phyloP scores from a whole-genome alignment of 495 filamentous ascomycete genomes.

The Platismatia glauca region DNA sequence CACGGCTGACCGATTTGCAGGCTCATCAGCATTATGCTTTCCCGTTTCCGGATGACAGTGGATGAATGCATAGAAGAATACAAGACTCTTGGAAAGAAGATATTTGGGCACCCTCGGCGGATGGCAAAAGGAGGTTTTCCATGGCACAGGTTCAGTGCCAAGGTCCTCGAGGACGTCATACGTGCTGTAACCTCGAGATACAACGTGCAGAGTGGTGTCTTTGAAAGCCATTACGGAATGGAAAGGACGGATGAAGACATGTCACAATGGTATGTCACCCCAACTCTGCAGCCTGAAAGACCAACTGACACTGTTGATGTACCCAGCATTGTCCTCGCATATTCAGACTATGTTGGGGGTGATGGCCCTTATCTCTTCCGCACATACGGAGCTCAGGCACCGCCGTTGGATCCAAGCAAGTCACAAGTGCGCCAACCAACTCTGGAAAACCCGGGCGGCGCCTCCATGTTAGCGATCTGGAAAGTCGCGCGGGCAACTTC shows the following conservation, averaged over 20 bases:
- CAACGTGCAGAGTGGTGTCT: neutral
- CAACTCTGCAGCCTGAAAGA: too few relatives aligned
- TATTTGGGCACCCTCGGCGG: slow-evolving; percentile 33
- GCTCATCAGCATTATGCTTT: slow-evolving; percentile 43
- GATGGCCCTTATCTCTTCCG: neutral
- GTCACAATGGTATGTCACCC: neutral
- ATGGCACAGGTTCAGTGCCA: neutral
- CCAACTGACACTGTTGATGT: too few relatives aligned
- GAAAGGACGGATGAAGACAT: neutral
- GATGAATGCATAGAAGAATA: slow-evolving; percentile 43
- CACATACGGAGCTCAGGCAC: neutral
- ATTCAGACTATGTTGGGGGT: neutral
- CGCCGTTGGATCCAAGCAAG: too few relatives aligned
- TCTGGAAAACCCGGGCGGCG: slow-evolving; percentile 19
- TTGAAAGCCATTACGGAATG: neutral
- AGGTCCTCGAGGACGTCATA: neutral
- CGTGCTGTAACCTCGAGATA: neutral
- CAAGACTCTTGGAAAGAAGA: slow-evolving; percentile 33
- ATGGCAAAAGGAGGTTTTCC: neutral
- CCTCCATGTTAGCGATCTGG: slow-evolving; percentile 35
- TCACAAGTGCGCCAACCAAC: too few relatives aligned
- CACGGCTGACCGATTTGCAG: slow-evolving; percentile 18
- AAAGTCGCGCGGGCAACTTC: slow-evolving; percentile 42
- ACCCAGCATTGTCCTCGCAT: neutral
- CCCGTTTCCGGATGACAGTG: slow-evolving; percentile 41